Base-by-base conservation (phyloP, 768 basidiomycete genomes). In the Lactarius psammicola region DNA sequence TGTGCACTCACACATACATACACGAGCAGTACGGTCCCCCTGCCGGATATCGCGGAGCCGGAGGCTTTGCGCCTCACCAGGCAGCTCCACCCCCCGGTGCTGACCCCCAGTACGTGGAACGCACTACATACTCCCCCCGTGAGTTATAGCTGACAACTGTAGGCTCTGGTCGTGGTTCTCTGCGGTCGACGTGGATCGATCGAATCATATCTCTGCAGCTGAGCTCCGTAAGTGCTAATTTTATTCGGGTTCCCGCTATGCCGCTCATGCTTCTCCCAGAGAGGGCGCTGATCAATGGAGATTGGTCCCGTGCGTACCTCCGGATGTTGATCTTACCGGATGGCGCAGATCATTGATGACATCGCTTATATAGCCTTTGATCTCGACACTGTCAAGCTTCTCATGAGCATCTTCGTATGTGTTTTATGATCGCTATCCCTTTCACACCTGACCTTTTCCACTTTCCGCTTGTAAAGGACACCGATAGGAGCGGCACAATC, bases 321-420 rank as follows among this genome's bases (percentile, higher is more conserved):
- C 54, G n/a, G 30, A 9, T 26, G 18, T 34, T 55, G 53, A 51
- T 33, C 36, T 44, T 9, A 11, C 17, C 26, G 26, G 31, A 23
- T 34, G 17, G 34, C 28, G 18, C 28, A 40, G 33, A 15, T 56
- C 49, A 6, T 56, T 51, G 33, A 31, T 28, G 20, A 9, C 56
- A 56, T 11, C 30, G 36, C 31, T 15, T 61, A 44, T 42, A 9
- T 61, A 91, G 90, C 87, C 6, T 94, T 94, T 72, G 92, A 93
- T 77, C 78, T 90, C 62, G 92, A 93, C 71, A 94, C 92, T 30
- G 88, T 93, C 75, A 92, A 91, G 79, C 81, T 93, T 38, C 79
- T 93, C 68, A 92, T 94, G 87, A 80, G 81, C 30, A 84, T 94
- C 68, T 94, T 94, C 75, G 90, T 90, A 62, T 71, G 87, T 75